Conservation (phyloP, 169 alveolate species). For the Neospora caninum region DNA sequence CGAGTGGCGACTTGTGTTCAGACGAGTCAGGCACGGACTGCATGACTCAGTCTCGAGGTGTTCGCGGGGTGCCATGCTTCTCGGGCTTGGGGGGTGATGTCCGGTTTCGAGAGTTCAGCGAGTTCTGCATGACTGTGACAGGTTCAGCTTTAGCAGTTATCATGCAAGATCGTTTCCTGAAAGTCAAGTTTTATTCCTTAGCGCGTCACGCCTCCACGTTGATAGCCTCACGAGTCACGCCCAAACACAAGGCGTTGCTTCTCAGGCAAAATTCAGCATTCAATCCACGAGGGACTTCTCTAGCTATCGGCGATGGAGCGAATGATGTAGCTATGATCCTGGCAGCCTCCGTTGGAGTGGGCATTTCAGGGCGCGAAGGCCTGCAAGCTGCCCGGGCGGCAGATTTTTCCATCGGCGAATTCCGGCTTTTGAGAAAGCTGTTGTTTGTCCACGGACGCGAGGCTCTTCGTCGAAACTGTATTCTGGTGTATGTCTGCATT, state of each 20-base stretch:
- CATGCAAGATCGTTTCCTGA: slow-evolving; percentile 64
- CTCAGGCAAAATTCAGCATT: slow-evolving; percentile 71
- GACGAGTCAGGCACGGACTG: too few relatives aligned
- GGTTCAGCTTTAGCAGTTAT: slow-evolving; percentile 77
- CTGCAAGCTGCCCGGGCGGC: slow-evolving; percentile 89
- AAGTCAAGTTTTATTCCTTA: slow-evolving; percentile 70
- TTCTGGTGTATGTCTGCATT: slow-evolving; percentile 78
- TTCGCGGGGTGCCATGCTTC: background rate
- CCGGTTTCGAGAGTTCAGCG: slow-evolving; percentile 52
- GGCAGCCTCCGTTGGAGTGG: slow-evolving; percentile 98
- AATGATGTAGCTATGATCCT: slow-evolving; percentile 98
- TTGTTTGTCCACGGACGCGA: slow-evolving; percentile 89
- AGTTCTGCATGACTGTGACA: slow-evolving; percentile 76
- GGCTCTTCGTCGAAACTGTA: slow-evolving; percentile 80
- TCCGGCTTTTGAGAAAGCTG: slow-evolving; percentile 76
- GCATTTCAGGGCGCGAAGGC: slow-evolving; percentile 97
- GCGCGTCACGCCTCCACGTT: slow-evolving; percentile 80
- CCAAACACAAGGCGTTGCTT: slow-evolving; percentile 95
- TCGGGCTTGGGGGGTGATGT: background rate
- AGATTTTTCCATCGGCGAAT: slow-evolving; percentile 87
- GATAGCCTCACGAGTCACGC: slow-evolving; percentile 96
- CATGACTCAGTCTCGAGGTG: too few relatives aligned
- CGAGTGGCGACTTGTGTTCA: too few relatives aligned
- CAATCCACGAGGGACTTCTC: slow-evolving; percentile 76
- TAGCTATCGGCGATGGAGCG: slow-evolving; percentile 99